Evolutionary conservation across 805 yeast genomes (phyloP), one percentile per base, ranked within the genome.

Genomic region (Scheffersomyces amazonensis): DNA sequence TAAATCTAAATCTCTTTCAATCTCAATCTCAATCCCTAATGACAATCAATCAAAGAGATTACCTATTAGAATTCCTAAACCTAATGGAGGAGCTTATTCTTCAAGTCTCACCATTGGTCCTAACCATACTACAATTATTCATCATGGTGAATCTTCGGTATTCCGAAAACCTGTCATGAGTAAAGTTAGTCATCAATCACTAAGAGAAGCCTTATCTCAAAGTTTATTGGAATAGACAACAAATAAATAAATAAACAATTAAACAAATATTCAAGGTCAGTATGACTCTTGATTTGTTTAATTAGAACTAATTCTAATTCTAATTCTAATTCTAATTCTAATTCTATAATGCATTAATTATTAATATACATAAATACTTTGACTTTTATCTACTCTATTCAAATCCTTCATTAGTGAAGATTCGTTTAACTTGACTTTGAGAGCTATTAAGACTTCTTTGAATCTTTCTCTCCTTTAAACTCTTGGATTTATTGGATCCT

Each of bases 171-270:
- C 69, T 5, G 40, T 64, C 7, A 46, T 62, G 11, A 56, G 71
- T 10, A 58, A 69, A 32, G 65, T 75, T 20, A 74, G 77, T 41
- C 75, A 66, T 46, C 61, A 66, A n/a, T 72, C 76, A 1, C 50
- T 75, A 15, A 52, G 65, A 40, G 79, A 75, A 28, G 80, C 80
- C 2, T 53, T 75, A 21, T 36, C 47, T 32, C 56, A 37, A 28
- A 52, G 52, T 37, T 32, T 43, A 21, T 16, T 46, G 25, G 45
- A 44, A 16, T 44, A 34, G 16, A 18, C 9, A 5, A 16, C 20
- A 13, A 20, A 13, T 20, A n/a, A n/a, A n/a, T n/a, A n/a, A n/a
- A n/a, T n/a, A n/a, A n/a, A n/a, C n/a, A n/a, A n/a, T n/a, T n/a
- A n/a, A n/a, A n/a, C n/a, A n/a, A n/a, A n/a, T n/a, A n/a, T n/a